phyloP scores from a whole-genome alignment of 2,329 filamentous ascomycete species.

The Ophiognomonia clavigignenti-juglandacearum region DNA sequence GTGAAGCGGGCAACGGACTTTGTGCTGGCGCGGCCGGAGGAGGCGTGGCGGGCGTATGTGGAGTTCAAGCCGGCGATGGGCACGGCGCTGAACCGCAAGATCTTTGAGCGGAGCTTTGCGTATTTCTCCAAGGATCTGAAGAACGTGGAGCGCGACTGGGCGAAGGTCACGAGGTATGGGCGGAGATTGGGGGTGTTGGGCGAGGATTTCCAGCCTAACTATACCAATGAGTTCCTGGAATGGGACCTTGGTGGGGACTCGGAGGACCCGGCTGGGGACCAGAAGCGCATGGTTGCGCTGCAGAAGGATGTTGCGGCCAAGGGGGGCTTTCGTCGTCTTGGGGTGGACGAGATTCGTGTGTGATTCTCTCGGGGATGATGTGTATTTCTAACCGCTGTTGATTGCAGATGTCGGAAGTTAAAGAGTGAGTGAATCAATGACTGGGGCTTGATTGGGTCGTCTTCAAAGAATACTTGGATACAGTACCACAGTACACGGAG shows the following conservation, averaged over 20 bases:
- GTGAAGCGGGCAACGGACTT: slow-evolving; percentile 72
- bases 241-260: slow-evolving; percentile 64
- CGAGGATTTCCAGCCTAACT: slow-evolving; percentile 63
- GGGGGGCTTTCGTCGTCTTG: slow-evolving; percentile 56
- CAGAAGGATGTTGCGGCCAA: slow-evolving; percentile 61
- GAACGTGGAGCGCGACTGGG: slow-evolving; percentile 72
- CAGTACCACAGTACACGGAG: too few species aligned
- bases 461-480: too few species aligned
- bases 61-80: slow-evolving; percentile 69
- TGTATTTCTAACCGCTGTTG: too few species aligned
- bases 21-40: slow-evolving; percentile 58
- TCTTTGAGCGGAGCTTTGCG: slow-evolving; percentile 73
- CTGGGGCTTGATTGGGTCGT: too few species aligned
- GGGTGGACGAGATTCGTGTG: slow-evolving; percentile 1
- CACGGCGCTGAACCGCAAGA: slow-evolving; percentile 66
- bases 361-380: too few species aligned
- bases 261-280: slow-evolving; percentile 63
- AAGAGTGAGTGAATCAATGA: too few species aligned
- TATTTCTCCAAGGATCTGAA: slow-evolving; percentile 72
- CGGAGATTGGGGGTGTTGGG: slow-evolving; percentile 66
- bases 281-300: slow-evolving; percentile 67
- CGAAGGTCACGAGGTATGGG: slow-evolving; percentile 72
- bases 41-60: slow-evolving; percentile 64
- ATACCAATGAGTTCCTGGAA: slow-evolving; percentile 65
- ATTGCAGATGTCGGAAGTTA: too few species aligned